Evolutionary conservation across 371 early-diverging fungal species (phyloP), one percentile per base, ranked within the genome.

Genomic region (Mortierella polycephala): DNA sequence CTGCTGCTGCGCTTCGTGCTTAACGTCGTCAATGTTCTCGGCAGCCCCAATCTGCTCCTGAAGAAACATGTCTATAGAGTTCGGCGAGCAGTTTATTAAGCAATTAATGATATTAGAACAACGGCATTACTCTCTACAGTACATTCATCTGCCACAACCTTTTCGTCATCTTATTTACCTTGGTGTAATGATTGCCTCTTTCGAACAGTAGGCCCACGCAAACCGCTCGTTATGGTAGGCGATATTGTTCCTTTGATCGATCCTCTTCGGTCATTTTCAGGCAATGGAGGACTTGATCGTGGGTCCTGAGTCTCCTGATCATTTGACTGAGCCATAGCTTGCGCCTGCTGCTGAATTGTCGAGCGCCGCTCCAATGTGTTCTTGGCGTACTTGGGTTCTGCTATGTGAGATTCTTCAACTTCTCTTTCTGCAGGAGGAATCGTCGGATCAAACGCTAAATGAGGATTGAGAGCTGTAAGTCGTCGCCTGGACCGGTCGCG

Each of bases 171-270:
- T 13, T 21, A 9, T 10, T 59, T 75, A 75, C 75, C 75, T 75
- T 75, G 75, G 54, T 70, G 67, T 52, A 75, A 59, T 21, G 75
- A 67, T 6, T 56, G 67, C 51, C 75, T 57, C 47, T 75, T 75
- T 12, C 75, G 66, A 13, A 62, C 39, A n/a, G n/a, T 62, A 37
- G 66, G 62, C 40, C 70, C 65, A 18, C 49, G 40, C 9, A 50
- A 21, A 21, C 60, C 58, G 37, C 59, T 20, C 7, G 46, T 0
- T 8, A 30, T 30, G 1, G 37, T 42, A 0, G 20, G 9, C 14
- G 57, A 50, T 10, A 45, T 18, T 46, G 56, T 6, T 60, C 44
- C 58, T 10, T 21, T 54, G 9, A 51, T 5, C 12, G 64, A 50
- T 9, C 51, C 64, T 4, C 46, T n/a, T 14, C 50, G 60, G 30